phyloP scores from a whole-genome alignment of 352 stramenopile species.

The Phytophthora agathidicida region DNA sequence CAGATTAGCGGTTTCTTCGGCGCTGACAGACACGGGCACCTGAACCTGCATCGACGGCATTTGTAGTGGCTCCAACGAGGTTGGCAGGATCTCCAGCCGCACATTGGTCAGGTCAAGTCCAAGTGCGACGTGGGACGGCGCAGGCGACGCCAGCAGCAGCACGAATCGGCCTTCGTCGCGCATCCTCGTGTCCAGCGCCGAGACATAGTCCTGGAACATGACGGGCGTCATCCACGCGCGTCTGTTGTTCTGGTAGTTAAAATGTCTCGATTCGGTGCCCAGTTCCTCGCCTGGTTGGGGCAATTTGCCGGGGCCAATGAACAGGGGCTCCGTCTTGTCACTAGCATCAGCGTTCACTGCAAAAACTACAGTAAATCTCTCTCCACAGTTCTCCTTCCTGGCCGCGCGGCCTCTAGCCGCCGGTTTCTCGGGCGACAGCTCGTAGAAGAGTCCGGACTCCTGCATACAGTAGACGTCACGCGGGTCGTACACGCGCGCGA shows the following conservation, averaged over 20 bases:
- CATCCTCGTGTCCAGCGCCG: slow-evolving; percentile 54
- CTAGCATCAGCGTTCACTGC: slow-evolving; percentile 57
- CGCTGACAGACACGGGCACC: slow-evolving; percentile 52
- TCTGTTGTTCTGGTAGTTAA: slow-evolving; percentile 64
- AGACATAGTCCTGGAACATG: slow-evolving; percentile 65
- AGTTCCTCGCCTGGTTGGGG: slow-evolving; percentile 17
- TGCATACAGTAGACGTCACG: slow-evolving; percentile 65
- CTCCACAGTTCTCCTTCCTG: slow-evolving; percentile 26
- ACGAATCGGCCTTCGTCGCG: slow-evolving; percentile 48
- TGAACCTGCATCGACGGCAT: slow-evolving; percentile 53
- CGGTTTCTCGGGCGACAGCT: slow-evolving; percentile 56
- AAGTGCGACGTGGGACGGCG: slow-evolving; percentile 53
- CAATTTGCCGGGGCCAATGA: slow-evolving; percentile 45
- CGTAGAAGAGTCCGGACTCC: slow-evolving; percentile 58
- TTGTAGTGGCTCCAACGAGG: slow-evolving; percentile 43
- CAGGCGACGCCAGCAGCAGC: slow-evolving; percentile 45
- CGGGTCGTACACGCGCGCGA: slow-evolving; percentile 45
- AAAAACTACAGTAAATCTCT: slow-evolving; percentile 46
- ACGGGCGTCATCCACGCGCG: slow-evolving; percentile 63
- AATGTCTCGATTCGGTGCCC: slow-evolving; percentile 30
- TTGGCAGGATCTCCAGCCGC: slow-evolving; percentile 53
- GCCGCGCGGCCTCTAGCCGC: slow-evolving; percentile 30
- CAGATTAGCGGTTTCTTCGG: slow-evolving; percentile 33
- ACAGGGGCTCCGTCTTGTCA: slow-evolving; percentile 61
- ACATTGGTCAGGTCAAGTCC: slow-evolving; percentile 62